Evolutionary conservation across 169 alveolate genomes (phyloP).

Genomic region (Theileria luwenshuni): DNA sequence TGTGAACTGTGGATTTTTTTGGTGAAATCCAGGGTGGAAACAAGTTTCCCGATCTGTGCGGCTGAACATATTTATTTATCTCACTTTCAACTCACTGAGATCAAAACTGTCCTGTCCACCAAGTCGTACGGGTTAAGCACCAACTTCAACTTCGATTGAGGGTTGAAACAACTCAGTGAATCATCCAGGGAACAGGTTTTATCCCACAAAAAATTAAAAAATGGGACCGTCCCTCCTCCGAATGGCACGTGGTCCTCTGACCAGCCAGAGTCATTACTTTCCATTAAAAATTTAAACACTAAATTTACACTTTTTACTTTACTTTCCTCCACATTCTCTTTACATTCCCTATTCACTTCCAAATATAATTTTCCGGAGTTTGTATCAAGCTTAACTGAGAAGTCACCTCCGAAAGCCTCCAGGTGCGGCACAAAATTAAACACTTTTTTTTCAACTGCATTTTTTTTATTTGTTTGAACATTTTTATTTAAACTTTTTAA

Average conservation of each 20-base stretch:
- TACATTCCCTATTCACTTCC: background rate
- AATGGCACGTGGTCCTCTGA: slow-evolving; percentile 26
- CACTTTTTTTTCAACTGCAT: slow-evolving; percentile 2
- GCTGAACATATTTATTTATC: slow-evolving; percentile 20
- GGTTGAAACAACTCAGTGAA: too few relatives aligned
- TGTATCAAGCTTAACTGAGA: slow-evolving; percentile 14
- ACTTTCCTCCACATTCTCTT: slow-evolving; percentile 9
- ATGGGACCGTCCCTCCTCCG: slow-evolving; percentile 37
- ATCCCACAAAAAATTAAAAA: slow-evolving; percentile 21
- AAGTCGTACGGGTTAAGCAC: slow-evolving; percentile 18
- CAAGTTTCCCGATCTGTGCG: slow-evolving; percentile 34
- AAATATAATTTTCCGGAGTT: slow-evolving; percentile 5
- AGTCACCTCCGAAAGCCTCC: background rate
- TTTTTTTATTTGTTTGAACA: slow-evolving; percentile 9
- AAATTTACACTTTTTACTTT: slow-evolving; percentile 22
- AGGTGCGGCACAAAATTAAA: slow-evolving; percentile 6
- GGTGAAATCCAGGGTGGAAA: slow-evolving; percentile 65
- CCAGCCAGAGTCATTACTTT: background rate
- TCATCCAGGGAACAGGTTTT: background rate
- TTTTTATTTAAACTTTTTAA: slow-evolving; percentile 5
- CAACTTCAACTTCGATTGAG: slow-evolving; percentile 34
- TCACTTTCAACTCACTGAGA: slow-evolving; percentile 28
- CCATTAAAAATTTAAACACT: slow-evolving; percentile 14
- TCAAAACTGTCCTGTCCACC: slow-evolving; percentile 23
- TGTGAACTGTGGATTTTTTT: slow-evolving; percentile 40